A percentile compares a stretch with the other conserved stretches of the same genome.
phyloP scores from a whole-genome alignment of 1,284 basidiomycete species.

The Trichosporon coremiiforme region DNA sequence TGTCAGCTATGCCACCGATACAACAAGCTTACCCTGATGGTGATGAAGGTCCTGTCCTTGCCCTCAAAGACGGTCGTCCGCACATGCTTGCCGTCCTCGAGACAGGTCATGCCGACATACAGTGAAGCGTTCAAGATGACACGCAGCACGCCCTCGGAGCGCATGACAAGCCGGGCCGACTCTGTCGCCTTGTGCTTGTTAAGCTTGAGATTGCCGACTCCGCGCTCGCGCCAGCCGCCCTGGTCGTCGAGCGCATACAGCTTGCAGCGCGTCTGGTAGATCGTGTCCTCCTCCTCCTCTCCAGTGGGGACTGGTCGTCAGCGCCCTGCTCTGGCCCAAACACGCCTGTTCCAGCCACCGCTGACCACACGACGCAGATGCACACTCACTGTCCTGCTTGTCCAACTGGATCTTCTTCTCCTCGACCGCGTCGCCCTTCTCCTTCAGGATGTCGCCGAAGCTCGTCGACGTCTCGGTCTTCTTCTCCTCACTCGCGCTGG shows the following conservation, averaged over 20 bases:
- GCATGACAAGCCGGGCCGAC: constrained; percentile 67
- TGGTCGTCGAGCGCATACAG: constrained; percentile 71
- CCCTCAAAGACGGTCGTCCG: constrained; percentile 74
- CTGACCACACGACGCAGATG: not conserved
- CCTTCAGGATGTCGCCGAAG: constrained; percentile 51
- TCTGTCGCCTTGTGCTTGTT: constrained; percentile 61
- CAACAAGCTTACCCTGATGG: constrained; percentile 66
- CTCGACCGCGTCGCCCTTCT: constrained; percentile 50
- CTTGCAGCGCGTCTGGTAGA: constrained; percentile 82
- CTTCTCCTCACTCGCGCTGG: constrained; percentile 25
- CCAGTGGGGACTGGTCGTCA: constrained; percentile 72
- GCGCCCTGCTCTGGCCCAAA: constrained; percentile 14
- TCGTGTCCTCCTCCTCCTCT: constrained; percentile 86
- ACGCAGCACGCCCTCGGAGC: constrained; percentile 86
- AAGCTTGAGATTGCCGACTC: constrained; percentile 76
- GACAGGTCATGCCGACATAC: constrained; percentile 81
- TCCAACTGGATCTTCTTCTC: constrained; percentile 59
- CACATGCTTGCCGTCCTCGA: constrained; percentile 73
- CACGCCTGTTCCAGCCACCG: not conserved
- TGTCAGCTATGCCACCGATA: not conserved
- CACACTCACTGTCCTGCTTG: constrained; percentile 69
- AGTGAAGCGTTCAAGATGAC: constrained; percentile 81
- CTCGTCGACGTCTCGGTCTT: constrained; percentile 26
- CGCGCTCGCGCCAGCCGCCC: constrained; percentile 82
- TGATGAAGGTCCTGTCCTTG: constrained; percentile 69